A percentile compares a stretch with the other conserved stretches of the same genome.
phyloP scores from a whole-genome alignment of 176 grass and related monocot genomes.

The Luzula sylvatica region DNA sequence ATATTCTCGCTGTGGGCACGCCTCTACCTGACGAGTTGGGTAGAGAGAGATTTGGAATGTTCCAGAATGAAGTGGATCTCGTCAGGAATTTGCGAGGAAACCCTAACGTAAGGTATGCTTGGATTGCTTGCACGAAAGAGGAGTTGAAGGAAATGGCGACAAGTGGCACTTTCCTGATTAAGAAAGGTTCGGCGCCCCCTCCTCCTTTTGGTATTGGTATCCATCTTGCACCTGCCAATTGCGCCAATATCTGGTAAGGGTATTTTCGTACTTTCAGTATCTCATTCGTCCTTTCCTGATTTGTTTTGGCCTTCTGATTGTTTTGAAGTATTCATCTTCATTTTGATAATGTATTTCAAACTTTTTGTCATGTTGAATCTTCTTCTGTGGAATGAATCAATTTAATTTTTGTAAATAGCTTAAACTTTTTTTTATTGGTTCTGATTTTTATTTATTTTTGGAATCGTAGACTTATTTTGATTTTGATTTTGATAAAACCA shows the following conservation, averaged over 20 bases:
- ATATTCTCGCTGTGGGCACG: slow-evolving; percentile 66
- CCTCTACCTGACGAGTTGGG: slow-evolving; percentile 41
- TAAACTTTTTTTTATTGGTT: slow-evolving; percentile 9
- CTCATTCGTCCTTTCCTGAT: no score
- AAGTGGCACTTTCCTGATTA: slow-evolving; percentile 36
- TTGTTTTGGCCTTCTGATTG: no score
- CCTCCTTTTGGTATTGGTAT: slow-evolving; percentile 57
- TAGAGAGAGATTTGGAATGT: slow-evolving; percentile 44
- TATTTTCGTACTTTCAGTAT: no score
- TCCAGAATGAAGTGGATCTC: slow-evolving; percentile 46
- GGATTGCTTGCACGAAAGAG: slow-evolving; percentile 72
- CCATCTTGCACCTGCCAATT: slow-evolving; percentile 58
- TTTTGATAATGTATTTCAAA: no score
- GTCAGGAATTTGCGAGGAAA: slow-evolving; percentile 43
- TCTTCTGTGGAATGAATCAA: no score
- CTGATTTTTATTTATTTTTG: neutral
- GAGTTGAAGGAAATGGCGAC: slow-evolving; percentile 62
- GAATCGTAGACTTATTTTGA: no score
- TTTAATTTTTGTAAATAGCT: no score
- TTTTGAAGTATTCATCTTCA: no score
- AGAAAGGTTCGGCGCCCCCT: slow-evolving; percentile 25
- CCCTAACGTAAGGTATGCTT: slow-evolving; percentile 92
- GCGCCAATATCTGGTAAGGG: slow-evolving; percentile 65
- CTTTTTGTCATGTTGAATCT: no score
- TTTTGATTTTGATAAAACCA: neutral